Evolutionary conservation across 2,329 filamentous ascomycete species (phyloP).

Genomic region (Albifimbria verrucaria): DNA sequence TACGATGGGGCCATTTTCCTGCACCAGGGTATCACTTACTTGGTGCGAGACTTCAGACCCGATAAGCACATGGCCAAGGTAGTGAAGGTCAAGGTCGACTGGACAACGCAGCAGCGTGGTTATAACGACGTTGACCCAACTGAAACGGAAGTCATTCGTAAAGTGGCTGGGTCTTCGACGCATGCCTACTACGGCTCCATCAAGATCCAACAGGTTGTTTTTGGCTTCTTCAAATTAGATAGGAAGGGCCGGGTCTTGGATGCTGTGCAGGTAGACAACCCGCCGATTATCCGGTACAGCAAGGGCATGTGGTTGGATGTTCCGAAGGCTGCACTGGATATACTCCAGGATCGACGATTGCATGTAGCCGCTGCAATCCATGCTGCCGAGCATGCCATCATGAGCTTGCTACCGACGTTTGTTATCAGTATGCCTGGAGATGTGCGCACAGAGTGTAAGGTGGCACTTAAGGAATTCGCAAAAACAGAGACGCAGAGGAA

Average conservation of each 20-base stretch:
- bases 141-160: constrained; percentile 83
- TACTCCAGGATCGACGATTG: constrained; percentile 68
- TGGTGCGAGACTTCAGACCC: constrained; percentile 84
- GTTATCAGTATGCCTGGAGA: constrained; percentile 88
- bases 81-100: constrained; percentile 85
- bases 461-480: constrained; percentile 81
- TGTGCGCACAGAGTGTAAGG: constrained; percentile 92
- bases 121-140: constrained; percentile 92
- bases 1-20: constrained; percentile 97
- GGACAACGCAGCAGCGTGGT: constrained; percentile 90
- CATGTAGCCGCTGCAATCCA: constrained; percentile 90
- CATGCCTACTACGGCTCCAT: constrained; percentile 84
- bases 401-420: constrained; percentile 85
- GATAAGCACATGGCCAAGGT: constrained; percentile 83
- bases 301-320: constrained; percentile 97
- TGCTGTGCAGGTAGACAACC: constrained; percentile 89
- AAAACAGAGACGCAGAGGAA: constrained; percentile 68
- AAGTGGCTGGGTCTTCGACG: constrained; percentile 58
- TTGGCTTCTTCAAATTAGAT: constrained; percentile 97
- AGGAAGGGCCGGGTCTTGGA: constrained; percentile 81
- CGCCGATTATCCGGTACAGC: constrained; percentile 77
- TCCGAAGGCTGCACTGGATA: constrained; percentile 72
- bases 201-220: constrained; percentile 82
- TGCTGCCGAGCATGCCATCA: constrained; percentile 86
- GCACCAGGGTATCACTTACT: constrained; percentile 90